phyloP scores from a whole-genome alignment of 805 yeast species.

The Millerozyma miso region DNA sequence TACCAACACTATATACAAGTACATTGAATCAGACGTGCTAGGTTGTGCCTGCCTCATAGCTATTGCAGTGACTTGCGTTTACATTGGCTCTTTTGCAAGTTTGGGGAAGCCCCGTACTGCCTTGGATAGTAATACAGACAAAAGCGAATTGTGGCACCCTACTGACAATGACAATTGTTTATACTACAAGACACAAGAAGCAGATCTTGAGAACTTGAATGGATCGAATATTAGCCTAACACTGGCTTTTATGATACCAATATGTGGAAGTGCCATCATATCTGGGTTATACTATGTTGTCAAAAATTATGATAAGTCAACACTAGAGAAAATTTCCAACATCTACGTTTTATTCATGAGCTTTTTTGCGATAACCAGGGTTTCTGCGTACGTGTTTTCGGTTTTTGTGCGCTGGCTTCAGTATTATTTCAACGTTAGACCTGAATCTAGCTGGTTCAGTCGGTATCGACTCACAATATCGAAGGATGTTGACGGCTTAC shows the following conservation, averaged over 20 bases:
- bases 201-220: conserved; percentile 4
- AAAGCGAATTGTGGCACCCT: conserved; percentile 12
- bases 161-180: conserved; percentile 16
- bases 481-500: conserved; percentile 30
- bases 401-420: conserved; percentile 17
- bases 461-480: conserved; percentile 42
- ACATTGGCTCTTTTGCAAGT: conserved; percentile 16
- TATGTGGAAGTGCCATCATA: conserved; percentile 38
- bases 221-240: conserved; percentile 6
- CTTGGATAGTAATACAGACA: conserved; percentile 14
- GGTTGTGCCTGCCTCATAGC: conserved; percentile 13
- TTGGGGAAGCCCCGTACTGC: conserved; percentile 22
- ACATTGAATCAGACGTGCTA: conserved; percentile 3
- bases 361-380: conserved; percentile 25
- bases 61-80: conserved; percentile 19
- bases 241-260: conserved; percentile 41
- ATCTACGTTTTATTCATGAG: conserved; percentile 32
- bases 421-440: neutral
- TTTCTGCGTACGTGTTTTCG: conserved; percentile 23
- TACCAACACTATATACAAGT: neutral
- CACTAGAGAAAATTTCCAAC: conserved; percentile 28
- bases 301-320: conserved; percentile 25
- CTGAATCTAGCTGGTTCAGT: conserved; percentile 14
- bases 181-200: conserved; percentile 5
- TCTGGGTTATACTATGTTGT: conserved; percentile 34